Conservation (phyloP, 2,329 filamentous ascomycete genomes). For the Colletotrichum coccodes region DNA sequence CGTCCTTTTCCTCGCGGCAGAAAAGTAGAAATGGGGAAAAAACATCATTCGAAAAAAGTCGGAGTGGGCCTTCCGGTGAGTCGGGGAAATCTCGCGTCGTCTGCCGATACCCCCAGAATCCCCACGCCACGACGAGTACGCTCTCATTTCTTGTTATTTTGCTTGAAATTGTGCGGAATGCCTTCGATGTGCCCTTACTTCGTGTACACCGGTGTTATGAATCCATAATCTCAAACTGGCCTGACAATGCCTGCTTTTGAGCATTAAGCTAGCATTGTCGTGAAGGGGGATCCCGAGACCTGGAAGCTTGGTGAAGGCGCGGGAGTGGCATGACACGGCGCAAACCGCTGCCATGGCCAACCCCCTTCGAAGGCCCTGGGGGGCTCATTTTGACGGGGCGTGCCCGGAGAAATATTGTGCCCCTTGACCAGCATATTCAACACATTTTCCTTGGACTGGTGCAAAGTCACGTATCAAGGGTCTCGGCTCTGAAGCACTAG, state of each 20-base stretch:
- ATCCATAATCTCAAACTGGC: neutral
- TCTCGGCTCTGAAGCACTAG: no score
- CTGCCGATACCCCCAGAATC: conserved; percentile 20
- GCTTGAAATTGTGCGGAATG: neutral
- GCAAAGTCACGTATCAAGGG: neutral
- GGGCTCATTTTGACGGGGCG: neutral
- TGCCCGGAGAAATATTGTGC: neutral
- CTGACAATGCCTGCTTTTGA: neutral
- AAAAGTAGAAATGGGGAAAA: neutral
- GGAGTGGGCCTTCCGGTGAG: conserved; percentile 24
- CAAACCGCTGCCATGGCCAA: neutral
- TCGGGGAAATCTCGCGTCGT: conserved; percentile 22
- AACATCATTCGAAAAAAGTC: neutral
- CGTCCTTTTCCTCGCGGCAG: conserved; percentile 17
- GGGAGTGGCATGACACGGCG: no score
- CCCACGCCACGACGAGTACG: conserved; percentile 21
- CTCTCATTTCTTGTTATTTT: conserved; percentile 5
- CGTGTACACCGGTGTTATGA: neutral
- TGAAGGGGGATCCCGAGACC: neutral
- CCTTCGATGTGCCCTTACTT: neutral
- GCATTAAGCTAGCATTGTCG: neutral
- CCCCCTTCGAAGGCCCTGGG: neutral
- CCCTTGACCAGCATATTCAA: neutral
- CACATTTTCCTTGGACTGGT: neutral
- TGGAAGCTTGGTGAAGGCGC: neutral